Base-by-base conservation (phyloP, 2,329 filamentous ascomycete species). In the Lasiodiplodia sp. region DNA sequence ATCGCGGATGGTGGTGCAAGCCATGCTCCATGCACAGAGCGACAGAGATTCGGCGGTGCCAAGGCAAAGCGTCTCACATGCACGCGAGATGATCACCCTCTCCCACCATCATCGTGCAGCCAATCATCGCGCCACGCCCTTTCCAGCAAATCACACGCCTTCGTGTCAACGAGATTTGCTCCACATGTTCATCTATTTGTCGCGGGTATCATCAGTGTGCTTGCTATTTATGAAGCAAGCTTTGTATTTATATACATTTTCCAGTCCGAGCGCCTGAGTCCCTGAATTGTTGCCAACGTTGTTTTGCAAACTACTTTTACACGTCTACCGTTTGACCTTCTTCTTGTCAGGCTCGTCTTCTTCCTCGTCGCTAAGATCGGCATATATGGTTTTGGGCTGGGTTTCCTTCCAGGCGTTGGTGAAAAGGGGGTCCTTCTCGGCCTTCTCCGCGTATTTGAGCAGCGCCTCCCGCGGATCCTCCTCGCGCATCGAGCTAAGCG, bases 381-480 rank as follows among this genome's bases (percentile, higher is more conserved):
- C 92, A 82, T 96, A 99, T 72, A 97, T 91, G 31, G 94, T 93
- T 73, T 94, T 91, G 0, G 96, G 96, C 82, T 98, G 95, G 47
- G 94, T 98, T 73, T 91, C 87, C 76, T 91, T 92, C 92, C 94
- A 99, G 18, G 94, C 96, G 73, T 92, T 93, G 37, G 96, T 99
- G 77, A 98, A 99, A 74, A 97, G 86, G 0, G 94, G 95, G 77
- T 98, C 94, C 77, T 93, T 95, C 80, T 97, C 89, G 14, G 94
- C 94, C 77, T 96, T 91, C 67, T 97, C 93, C 47, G 94, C 95
- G 84, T 98, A 99, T 82, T 96, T 97, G 70, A 99, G 82, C 76
- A 99, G 82, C 56, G 96, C 96, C 80, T 97, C 96, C 71, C 96
- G 86, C 0, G 96, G 96, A 82, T 99, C 96, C 79, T 99, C 96